These are phyloP conservation scores for Dunaliella primolecta DNA, from an alignment of 139 green algal genomes.

Conservation along the genomic window DNA sequence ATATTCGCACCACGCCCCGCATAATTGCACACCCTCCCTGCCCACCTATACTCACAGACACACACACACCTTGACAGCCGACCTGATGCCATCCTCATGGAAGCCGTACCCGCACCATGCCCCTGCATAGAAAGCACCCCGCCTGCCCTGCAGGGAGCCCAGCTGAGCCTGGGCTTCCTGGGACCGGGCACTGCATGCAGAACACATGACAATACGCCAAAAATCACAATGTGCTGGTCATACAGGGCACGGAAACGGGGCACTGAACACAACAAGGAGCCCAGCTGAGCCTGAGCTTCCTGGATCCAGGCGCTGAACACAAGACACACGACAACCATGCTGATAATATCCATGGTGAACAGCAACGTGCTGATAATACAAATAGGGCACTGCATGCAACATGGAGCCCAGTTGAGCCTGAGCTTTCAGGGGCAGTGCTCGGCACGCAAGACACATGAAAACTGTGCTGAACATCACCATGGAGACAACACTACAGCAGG, in stretches of 20 bases:
- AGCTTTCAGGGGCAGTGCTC: background rate
- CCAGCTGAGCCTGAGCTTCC: background rate
- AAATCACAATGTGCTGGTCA: no score
- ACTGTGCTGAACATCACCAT: no score
- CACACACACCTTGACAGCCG: constrained; percentile 47
- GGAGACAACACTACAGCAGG: no score
- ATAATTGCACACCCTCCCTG: no score
- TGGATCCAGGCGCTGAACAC: background rate
- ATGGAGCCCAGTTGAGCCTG: background rate
- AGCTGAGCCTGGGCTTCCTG: constrained; percentile 56
- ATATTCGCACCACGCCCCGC: no score
- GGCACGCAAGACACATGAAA: background rate
- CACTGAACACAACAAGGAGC: no score
- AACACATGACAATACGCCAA: no score
- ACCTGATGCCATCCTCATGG: constrained; percentile 93
- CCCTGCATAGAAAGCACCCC: constrained; percentile 46
- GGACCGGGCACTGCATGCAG: constrained; percentile 40
- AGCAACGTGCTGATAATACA: no score
- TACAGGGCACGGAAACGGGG: no score
- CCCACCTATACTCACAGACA: background rate
- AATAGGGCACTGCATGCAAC: no score
- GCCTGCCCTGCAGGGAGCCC: constrained; percentile 47
- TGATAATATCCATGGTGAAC: no score
- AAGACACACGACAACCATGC: no score
- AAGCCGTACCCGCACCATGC: constrained; percentile 92